phyloP scores from a whole-genome alignment of 2,329 filamentous ascomycete genomes.

The Penicillium brevicompactum region DNA sequence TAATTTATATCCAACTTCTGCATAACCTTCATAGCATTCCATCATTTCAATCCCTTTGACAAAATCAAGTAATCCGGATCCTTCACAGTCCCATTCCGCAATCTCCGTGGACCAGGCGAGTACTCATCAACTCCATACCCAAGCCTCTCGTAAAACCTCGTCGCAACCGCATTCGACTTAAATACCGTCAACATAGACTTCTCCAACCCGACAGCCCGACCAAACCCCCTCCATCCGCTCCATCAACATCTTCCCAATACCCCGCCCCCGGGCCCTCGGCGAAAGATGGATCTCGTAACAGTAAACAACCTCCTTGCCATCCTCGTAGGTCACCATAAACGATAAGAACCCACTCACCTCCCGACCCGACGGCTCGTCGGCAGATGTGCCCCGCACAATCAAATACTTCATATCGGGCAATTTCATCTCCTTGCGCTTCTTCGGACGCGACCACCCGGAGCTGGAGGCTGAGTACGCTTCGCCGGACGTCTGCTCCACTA shows the following conservation, averaged over 20 bases:
- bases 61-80: slow-evolving; percentile 57
- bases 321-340: slow-evolving; percentile 61
- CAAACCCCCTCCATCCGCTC: slow-evolving; percentile 50
- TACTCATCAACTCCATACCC: slow-evolving; percentile 57
- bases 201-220: slow-evolving; percentile 47
- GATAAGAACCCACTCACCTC: slow-evolving; percentile 50
- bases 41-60: slow-evolving; percentile 46
- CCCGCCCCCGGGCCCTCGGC: slow-evolving; percentile 47
- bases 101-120: slow-evolving; percentile 52
- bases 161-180: slow-evolving; percentile 51
- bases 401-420: slow-evolving; percentile 62
- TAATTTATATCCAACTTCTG: slow-evolving; percentile 45
- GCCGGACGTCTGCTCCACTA: slow-evolving; percentile 58
- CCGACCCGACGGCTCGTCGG: neutral
- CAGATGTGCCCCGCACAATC: slow-evolving; percentile 41
- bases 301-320: slow-evolving; percentile 60
- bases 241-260: slow-evolving; percentile 57
- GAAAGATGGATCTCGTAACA: slow-evolving; percentile 64
- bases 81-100: slow-evolving; percentile 53
- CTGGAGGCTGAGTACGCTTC: slow-evolving; percentile 55
- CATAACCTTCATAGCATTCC: neutral
- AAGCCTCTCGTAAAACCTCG: slow-evolving; percentile 52
- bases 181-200: slow-evolving; percentile 66
- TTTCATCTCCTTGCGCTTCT: slow-evolving; percentile 61
- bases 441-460: slow-evolving; percentile 56